Percentiles rank a stretch among this genome's conserved stretches.
phyloP scores from a whole-genome alignment of 2,329 filamentous ascomycete genomes.

The Exophiala mesophila region DNA sequence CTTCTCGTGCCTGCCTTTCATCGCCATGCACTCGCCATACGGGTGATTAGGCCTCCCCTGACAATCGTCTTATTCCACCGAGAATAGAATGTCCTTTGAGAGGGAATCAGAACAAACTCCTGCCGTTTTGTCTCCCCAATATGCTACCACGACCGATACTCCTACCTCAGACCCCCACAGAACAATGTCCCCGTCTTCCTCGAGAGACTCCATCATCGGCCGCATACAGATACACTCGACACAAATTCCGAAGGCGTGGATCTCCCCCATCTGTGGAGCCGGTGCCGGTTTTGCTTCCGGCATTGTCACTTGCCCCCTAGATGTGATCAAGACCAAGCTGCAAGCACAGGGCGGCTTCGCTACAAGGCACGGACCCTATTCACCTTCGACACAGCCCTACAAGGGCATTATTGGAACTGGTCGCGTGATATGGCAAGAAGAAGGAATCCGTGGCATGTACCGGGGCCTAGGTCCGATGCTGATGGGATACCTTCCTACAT shows the following conservation, averaged over 20 bases:
- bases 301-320: constrained; percentile 90
- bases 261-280: constrained; percentile 83
- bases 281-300: constrained; percentile 88
- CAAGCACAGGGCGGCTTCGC: constrained; percentile 88
- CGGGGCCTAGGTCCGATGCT: constrained; percentile 91
- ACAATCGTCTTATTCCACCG: constrained; percentile 4
- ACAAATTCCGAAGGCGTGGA: constrained; percentile 50
- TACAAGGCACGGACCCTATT: constrained; percentile 39
- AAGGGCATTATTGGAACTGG: constrained; percentile 83
- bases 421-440: constrained; percentile 76
- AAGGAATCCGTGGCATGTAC: constrained; percentile 87
- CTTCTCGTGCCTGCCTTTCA: neutral
- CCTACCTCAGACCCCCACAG: constrained; percentile 23
- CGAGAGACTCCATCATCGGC: constrained; percentile 28
- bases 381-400: constrained; percentile 59
- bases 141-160: constrained; percentile 26
- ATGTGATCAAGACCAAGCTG: constrained; percentile 98
- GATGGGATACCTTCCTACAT: constrained; percentile 91
- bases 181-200: constrained; percentile 27
- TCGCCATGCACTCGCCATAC: constrained; percentile 20
- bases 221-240: constrained; percentile 41
- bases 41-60: constrained; percentile 5
- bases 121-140: constrained; percentile 23
- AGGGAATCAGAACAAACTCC: constrained; percentile 22
- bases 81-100: constrained; percentile 24